These are phyloP conservation scores for Phytophthora palmivora DNA, from an alignment of 352 stramenopile species.

Conservation along the genomic window DNA sequence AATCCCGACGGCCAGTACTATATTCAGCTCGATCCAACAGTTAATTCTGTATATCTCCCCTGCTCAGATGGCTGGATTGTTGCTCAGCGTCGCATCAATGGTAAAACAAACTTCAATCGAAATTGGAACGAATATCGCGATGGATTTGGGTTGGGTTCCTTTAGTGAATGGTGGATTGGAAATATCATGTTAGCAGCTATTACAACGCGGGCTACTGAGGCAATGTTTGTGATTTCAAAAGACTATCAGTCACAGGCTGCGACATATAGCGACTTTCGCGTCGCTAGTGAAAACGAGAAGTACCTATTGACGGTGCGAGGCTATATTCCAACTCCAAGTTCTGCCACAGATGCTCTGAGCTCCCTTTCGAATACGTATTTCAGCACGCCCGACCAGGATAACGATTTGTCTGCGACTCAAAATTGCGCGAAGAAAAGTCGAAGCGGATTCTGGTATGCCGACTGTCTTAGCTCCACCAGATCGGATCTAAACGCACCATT, in stretches of 20 bases:
- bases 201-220: conserved; percentile 46
- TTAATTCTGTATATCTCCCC: conserved; percentile 40
- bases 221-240: conserved; percentile 64
- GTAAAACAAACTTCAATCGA: conserved; percentile 61
- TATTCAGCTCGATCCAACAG: conserved; percentile 42
- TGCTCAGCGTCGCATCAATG: conserved; percentile 51
- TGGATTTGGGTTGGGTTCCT: conserved; percentile 55
- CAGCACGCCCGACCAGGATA: conserved; percentile 63
- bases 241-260: conserved; percentile 44
- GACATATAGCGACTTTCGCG: conserved; percentile 54
- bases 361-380: conserved; percentile 66
- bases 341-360: conserved; percentile 49
- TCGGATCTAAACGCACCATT: conserved; percentile 66
- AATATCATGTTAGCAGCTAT: conserved; percentile 51
- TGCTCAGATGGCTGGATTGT: conserved; percentile 72
- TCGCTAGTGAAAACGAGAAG: conserved; percentile 53
- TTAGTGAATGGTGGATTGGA: conserved; percentile 68
- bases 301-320: conserved; percentile 54
- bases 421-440: conserved; percentile 54
- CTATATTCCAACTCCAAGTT: conserved; percentile 42
- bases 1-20: conserved; percentile 69
- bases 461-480: conserved; percentile 46
- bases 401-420: conserved; percentile 50
- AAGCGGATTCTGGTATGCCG: conserved; percentile 66
- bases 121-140: conserved; percentile 69